A percentile compares a stretch with the other conserved stretches of the same genome.
phyloP scores from a whole-genome alignment of 129 eudicot species.

The Arctium minus region DNA sequence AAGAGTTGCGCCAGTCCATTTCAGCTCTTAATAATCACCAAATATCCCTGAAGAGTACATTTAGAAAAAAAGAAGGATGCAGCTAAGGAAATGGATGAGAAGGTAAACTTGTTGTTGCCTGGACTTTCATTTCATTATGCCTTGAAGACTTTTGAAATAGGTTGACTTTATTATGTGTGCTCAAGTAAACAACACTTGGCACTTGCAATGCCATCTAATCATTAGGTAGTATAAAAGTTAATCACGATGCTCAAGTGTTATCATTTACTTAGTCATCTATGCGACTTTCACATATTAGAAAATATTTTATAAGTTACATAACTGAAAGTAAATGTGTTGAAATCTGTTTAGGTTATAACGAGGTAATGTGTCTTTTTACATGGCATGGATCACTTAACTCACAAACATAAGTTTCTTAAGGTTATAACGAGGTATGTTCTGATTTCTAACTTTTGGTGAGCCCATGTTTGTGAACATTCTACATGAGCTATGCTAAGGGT shows the following conservation, averaged over 20 bases:
- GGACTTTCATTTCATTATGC: background rate
- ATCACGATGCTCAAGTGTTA: background rate
- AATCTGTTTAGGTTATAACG: background rate
- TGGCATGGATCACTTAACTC: background rate
- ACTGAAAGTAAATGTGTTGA: background rate
- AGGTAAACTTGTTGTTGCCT: conserved; percentile 38
- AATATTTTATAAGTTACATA: background rate
- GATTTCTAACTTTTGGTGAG: background rate
- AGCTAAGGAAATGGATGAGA: conserved; percentile 65
- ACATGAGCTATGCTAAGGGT: background rate
- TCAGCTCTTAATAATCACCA: conserved; percentile 70
- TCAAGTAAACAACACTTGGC: background rate
- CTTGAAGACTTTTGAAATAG: background rate
- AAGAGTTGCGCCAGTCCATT: conserved; percentile 60
- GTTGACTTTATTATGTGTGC: no score
- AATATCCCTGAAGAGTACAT: conserved; percentile 46
- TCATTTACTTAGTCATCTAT: background rate
- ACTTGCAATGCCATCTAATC: background rate
- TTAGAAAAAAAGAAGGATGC: conserved; percentile 58
- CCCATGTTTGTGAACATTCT: background rate
- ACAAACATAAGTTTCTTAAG: background rate
- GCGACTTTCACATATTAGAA: background rate
- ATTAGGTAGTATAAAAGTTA: background rate
- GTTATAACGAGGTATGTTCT: background rate
- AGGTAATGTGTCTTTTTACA: no score